A percentile compares a stretch with the other conserved stretches of the same genome.
Conservation (phyloP, 1,284 basidiomycete genomes). For the Mycosarcoma mackinlayi region DNA sequence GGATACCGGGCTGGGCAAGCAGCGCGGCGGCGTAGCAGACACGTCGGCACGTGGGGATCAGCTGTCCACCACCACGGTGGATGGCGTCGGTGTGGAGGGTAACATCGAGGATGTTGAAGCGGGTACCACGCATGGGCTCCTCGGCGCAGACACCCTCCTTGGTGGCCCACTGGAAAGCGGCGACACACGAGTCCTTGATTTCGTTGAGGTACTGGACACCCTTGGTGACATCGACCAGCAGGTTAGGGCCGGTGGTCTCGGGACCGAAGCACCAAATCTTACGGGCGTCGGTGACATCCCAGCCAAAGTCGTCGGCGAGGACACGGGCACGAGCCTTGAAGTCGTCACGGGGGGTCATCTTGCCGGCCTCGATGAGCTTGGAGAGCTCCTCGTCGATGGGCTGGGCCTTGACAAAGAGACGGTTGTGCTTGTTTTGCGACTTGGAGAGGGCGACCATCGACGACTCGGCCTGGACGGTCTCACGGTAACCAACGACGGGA, state of each 20-base stretch:
- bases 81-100: conserved; percentile 98
- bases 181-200: conserved; percentile 99
- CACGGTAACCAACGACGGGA: conserved; percentile 97
- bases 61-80: conserved; percentile 98
- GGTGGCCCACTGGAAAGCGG: conserved; percentile 99
- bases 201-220: conserved; percentile 82
- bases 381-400: conserved; percentile 95
- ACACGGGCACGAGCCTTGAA: conserved; percentile 95
- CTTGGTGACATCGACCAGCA: conserved; percentile 98
- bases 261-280: conserved; percentile 99
- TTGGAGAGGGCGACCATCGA: conserved; percentile 96
- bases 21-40: conserved; percentile 95
- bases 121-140: conserved; percentile 98
- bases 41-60: conserved; percentile 95
- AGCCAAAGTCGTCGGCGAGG: conserved; percentile 94
- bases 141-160: conserved; percentile 86
- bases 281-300: conserved; percentile 99
- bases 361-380: conserved; percentile 89
- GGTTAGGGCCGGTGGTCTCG: conserved; percentile 95
- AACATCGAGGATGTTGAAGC: conserved; percentile 95
- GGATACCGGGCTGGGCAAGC: conserved; percentile 88
- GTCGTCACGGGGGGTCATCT: conserved; percentile 91
- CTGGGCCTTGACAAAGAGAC: conserved; percentile 91
- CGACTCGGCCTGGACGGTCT: conserved; percentile 96
- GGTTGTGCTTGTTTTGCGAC: conserved; percentile 99